Conservation (phyloP, 2,329 filamentous ascomycete species). For the Talaromyces sp. region DNA sequence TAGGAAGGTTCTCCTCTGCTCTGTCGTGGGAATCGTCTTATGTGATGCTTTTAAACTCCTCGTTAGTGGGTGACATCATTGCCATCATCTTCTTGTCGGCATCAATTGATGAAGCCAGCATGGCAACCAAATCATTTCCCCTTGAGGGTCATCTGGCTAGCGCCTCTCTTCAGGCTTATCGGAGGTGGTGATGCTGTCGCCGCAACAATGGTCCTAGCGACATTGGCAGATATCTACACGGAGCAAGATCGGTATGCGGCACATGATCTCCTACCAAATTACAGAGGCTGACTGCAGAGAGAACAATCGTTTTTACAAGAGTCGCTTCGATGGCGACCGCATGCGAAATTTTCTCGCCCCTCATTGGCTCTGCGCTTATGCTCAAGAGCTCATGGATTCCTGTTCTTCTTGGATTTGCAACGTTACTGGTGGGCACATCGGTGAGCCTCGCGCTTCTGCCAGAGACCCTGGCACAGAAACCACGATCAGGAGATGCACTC, state of each 20-base stretch:
- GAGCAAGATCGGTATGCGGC: slow-evolving; percentile 8
- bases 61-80: slow-evolving; percentile 13
- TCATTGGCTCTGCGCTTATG: slow-evolving; percentile 9
- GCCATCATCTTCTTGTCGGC: background rate
- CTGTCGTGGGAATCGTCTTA: slow-evolving; percentile 12
- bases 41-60: slow-evolving; percentile 14
- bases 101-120: slow-evolving; percentile 11
- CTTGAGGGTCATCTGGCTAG: slow-evolving; percentile 10
- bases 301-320: slow-evolving; percentile 14
- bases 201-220: slow-evolving; percentile 12
- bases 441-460: slow-evolving; percentile 9
- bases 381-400: slow-evolving; percentile 10
- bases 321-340: slow-evolving; percentile 9
- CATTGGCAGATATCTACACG: slow-evolving; percentile 15
- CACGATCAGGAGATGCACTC: slow-evolving; percentile 9
- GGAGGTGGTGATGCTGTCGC: slow-evolving; percentile 13
- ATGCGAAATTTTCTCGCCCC: slow-evolving; percentile 11
- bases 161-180: slow-evolving; percentile 11
- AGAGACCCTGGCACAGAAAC: slow-evolving; percentile 10
- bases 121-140: slow-evolving; percentile 11
- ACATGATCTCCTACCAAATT: background rate
- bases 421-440: slow-evolving; percentile 5
- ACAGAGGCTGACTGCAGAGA: slow-evolving; percentile 10
- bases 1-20: slow-evolving; percentile 10
- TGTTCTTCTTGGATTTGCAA: slow-evolving; percentile 10